Evolutionary conservation across 1,284 basidiomycete species (phyloP).

Genomic region (Puccinia polysora): DNA sequence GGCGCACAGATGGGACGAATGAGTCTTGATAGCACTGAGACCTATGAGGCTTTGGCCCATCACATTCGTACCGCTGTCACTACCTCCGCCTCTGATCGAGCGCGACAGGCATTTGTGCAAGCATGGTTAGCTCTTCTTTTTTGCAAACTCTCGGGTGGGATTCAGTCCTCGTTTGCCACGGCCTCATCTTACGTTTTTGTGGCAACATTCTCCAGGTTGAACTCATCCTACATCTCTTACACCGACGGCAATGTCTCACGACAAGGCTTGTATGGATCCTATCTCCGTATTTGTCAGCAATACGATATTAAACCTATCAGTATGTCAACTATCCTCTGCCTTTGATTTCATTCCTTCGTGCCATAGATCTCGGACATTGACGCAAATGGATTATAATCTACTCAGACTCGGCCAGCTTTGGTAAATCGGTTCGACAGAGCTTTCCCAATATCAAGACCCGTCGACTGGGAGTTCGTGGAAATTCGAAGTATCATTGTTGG

Average conservation of each 20-base stretch:
- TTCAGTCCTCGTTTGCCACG: too few species aligned
- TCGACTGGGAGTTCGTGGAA: constrained; percentile 79
- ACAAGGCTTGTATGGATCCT: constrained; percentile 83
- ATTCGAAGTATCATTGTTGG: constrained; percentile 86
- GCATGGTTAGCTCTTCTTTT: constrained; percentile 59
- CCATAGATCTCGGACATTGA: not conserved
- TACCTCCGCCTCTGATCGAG: constrained; percentile 76
- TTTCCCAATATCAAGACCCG: constrained; percentile 91
- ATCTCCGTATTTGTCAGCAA: constrained; percentile 79
- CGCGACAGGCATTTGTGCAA: constrained; percentile 82
- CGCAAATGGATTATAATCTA: too few species aligned
- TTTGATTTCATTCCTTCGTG: not conserved
- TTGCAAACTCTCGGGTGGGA: too few species aligned
- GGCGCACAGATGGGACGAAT: constrained; percentile 39
- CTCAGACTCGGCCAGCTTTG: constrained; percentile 77
- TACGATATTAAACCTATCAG: constrained; percentile 83
- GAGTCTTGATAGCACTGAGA: constrained; percentile 58
- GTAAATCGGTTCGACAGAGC: constrained; percentile 84
- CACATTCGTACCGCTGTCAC: constrained; percentile 80
- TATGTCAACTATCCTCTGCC: not conserved
- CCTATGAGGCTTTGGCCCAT: constrained; percentile 73
- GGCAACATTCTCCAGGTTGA: constrained; percentile 62
- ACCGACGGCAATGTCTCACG: constrained; percentile 81
- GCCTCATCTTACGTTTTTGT: constrained; percentile 47
- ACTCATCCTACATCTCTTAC: constrained; percentile 79